Conservation (phyloP, 2,329 filamentous ascomycete genomes). For the Trichophyton simii region DNA sequence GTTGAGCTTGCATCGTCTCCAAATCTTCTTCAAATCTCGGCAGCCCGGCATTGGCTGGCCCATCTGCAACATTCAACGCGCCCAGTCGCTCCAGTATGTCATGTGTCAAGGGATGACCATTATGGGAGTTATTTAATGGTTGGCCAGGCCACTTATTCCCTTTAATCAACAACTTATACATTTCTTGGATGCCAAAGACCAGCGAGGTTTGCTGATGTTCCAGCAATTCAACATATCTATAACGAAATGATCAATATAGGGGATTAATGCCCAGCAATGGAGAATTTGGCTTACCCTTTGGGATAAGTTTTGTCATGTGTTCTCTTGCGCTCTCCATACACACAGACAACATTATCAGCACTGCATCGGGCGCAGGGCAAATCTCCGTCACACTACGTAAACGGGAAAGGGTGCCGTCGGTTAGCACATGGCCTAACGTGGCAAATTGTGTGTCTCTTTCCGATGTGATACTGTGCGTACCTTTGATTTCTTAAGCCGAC, state of each 20-base stretch:
- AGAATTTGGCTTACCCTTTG: conserved; percentile 41
- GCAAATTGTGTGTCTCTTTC: background rate
- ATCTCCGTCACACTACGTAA: conserved; percentile 46
- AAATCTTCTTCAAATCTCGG: conserved; percentile 46
- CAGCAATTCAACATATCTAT: conserved; percentile 53
- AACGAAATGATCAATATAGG: background rate
- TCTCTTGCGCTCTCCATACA: conserved; percentile 54
- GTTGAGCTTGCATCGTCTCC: conserved; percentile 37
- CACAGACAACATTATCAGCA: conserved; percentile 52
- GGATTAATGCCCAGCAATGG: background rate
- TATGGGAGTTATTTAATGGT: conserved; percentile 38
- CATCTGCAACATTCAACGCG: conserved; percentile 40
- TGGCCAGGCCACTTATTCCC: conserved; percentile 46
- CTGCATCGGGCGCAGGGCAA: conserved; percentile 50
- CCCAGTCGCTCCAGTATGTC: conserved; percentile 50
- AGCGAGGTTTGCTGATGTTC: conserved; percentile 53
- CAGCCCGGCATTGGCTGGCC: conserved; percentile 23
- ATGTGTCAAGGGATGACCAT: conserved; percentile 49
- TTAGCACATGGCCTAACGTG: background rate
- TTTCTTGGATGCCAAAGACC: conserved; percentile 47
- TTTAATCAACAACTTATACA: conserved; percentile 42
- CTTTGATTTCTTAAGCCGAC: conserved; percentile 55
- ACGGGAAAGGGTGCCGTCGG: conserved; percentile 3
- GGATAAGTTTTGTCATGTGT: conserved; percentile 55
- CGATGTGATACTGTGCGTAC: conserved; percentile 24